Percentiles rank a stretch among this genome's conserved stretches.
Evolutionary conservation across 805 yeast genomes (phyloP).

Genomic region (Kregervanrija delftensis): DNA sequence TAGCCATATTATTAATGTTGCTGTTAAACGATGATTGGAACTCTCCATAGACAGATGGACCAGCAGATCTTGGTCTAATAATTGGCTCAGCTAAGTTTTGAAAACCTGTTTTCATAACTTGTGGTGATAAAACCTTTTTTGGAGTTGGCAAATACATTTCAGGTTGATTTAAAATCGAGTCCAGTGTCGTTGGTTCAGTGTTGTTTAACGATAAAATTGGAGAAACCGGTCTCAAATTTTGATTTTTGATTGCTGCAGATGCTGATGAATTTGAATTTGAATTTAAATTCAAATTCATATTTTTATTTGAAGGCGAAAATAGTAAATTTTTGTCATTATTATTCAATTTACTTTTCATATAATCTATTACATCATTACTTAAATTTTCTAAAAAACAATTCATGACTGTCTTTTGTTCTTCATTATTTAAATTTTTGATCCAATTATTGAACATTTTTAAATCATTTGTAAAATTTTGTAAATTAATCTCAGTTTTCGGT

Average conservation of each 20-base stretch:
- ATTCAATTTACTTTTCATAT: constrained; percentile 31
- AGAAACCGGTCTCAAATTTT: constrained; percentile 25
- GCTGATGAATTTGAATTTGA: constrained; percentile 2
- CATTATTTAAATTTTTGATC: constrained; percentile 39
- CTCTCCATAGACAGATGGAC: constrained; percentile 22
- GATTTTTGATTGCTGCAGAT: neutral
- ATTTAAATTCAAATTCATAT: constrained; percentile 10
- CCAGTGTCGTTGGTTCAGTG: constrained; percentile 31
- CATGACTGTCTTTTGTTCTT: constrained; percentile 40
- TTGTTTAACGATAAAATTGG: constrained; percentile 24
- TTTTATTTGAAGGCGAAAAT: too few relatives aligned
- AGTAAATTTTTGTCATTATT: too few relatives aligned
- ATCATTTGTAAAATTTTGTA: constrained; percentile 35
- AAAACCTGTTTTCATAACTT: constrained; percentile 4
- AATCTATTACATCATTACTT: constrained; percentile 37
- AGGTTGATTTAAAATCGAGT: constrained; percentile 30
- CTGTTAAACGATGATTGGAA: constrained; percentile 1
- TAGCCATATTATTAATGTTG: neutral
- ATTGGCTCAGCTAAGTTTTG: constrained; percentile 12
- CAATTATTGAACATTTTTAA: constrained; percentile 39
- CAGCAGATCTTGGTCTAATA: constrained; percentile 40
- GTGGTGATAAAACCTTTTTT: constrained; percentile 7
- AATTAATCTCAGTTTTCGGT: constrained; percentile 21
- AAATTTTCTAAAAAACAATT: constrained; percentile 41
- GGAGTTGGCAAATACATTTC: constrained; percentile 7